Base-by-base conservation (phyloP, 495 filamentous ascomycete species). In the Penicillium soppii region DNA sequence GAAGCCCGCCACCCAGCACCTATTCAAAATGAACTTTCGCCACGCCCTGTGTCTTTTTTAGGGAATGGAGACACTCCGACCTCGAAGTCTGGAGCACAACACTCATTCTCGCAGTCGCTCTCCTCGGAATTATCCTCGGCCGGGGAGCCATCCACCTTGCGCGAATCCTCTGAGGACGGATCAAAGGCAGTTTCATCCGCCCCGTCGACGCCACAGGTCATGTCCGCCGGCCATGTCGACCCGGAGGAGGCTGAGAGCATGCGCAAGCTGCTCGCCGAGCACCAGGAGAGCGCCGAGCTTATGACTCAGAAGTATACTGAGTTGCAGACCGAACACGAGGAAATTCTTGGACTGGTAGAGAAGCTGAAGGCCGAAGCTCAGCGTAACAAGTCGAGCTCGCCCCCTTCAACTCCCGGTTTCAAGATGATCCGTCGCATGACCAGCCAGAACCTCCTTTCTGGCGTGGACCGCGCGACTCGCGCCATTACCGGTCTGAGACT, bases 81-180 rank as follows among this genome's bases (percentile, higher is more conserved):
- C 59, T 77, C 79, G 66, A 92, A 83, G 68, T 79, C 82, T 77
- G 87, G 84, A 74, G 85, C 77, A 71, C 89, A 89, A 74, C 84
- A 80, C 62, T 89, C 88, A 78, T 91, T 87, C 76, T 90, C 90
- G 82, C 91, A 87, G 68, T 96, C 92, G 71, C 89, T 97, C 65
- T 96, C 89, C 53, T 92, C 91, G 83, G 92, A 97, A 71, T 84
- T 96, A 70, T 96, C 90, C 74, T 97, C 87, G 76, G 90, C 78
- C 82, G 88, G 86, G 83, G 90, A 87, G 66, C 91, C 89, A 65
- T 84, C 82, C 58, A 77, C 79, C 65, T 83, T 83, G 59, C 73
- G 75, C 61, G 79, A 85, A 59, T 75, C 76, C 21, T 84, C 83
- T 58, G 79, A 85, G 67, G 71, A 73, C 48, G 55, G 67, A 20